phyloP scores from a whole-genome alignment of 163 green algal genomes.

The Chlamydomonas reinhardtii region DNA sequence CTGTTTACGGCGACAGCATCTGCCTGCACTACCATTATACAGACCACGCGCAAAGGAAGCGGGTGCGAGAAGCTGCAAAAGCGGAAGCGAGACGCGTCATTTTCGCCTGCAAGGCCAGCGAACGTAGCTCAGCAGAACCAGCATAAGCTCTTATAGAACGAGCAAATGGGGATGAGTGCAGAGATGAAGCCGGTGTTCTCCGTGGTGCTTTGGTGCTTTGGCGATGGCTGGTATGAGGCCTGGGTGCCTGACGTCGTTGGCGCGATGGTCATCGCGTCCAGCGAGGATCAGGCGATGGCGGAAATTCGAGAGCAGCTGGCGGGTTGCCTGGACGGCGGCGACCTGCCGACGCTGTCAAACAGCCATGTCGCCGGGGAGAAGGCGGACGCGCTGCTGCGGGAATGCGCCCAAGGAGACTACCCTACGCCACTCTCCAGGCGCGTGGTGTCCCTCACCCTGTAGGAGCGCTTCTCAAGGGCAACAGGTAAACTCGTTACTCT shows the following conservation, averaged over 20 bases:
- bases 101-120: no score
- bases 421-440: slow-evolving; percentile 6
- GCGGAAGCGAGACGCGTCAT: no score
- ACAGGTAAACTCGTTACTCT: no score
- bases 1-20: no score
- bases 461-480: no score
- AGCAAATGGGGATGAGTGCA: no score
- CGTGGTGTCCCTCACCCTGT: not conserved
- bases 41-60: no score
- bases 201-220: slow-evolving; percentile 15
- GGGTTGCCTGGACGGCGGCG: slow-evolving; percentile 2
- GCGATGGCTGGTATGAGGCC: slow-evolving; percentile 19
- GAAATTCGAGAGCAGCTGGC: slow-evolving; percentile 16
- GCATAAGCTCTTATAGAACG: no score
- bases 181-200: not conserved
- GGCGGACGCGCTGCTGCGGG: slow-evolving; percentile 7
- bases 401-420: slow-evolving; percentile 9
- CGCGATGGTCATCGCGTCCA: slow-evolving; percentile 21
- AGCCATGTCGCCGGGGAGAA: slow-evolving; percentile 19
- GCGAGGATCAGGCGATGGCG: slow-evolving; percentile 10
- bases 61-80: no score
- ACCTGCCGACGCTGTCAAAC: slow-evolving; percentile 9
- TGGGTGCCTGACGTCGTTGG: slow-evolving; percentile 28
- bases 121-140: no score
- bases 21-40: no score